A percentile compares a stretch with the other conserved stretches of the same genome.
phyloP scores from a whole-genome alignment of 2,329 filamentous ascomycete species.

The Talaromyces pinophilus region DNA sequence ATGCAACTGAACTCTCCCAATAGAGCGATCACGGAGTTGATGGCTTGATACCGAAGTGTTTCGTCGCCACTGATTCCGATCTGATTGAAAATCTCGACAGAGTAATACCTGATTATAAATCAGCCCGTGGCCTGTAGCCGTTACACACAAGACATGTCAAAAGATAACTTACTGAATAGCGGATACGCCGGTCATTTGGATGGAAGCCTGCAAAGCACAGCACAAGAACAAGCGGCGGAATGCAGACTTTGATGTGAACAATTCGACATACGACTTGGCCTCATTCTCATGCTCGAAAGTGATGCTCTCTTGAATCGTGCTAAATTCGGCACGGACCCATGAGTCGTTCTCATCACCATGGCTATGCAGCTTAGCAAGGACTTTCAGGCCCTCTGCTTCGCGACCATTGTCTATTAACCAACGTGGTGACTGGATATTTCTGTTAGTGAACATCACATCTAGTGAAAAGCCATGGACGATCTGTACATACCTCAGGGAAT shows the following conservation, averaged over 20 bases:
- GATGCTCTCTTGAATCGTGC: constrained; percentile 69
- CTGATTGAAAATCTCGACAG: constrained; percentile 64
- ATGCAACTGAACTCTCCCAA: constrained; percentile 70
- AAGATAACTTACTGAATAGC: constrained; percentile 60
- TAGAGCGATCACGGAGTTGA: constrained; percentile 70
- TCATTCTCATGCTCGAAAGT: constrained; percentile 66
- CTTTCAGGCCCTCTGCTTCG: constrained; percentile 64
- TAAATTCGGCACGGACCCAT: constrained; percentile 72
- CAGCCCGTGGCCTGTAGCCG: not conserved
- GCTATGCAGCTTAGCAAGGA: constrained; percentile 69
- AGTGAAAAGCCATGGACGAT: constrained; percentile 23
- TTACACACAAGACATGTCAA: not conserved
- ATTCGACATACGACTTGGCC: constrained; percentile 69
- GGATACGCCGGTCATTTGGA: constrained; percentile 75
- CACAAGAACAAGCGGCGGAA: constrained; percentile 73
- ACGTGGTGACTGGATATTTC: constrained; percentile 53
- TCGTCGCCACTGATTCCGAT: constrained; percentile 67
- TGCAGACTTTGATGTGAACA: constrained; percentile 65
- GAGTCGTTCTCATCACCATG: constrained; percentile 65
- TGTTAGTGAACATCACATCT: constrained; percentile 16
- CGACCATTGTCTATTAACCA: constrained; percentile 75
- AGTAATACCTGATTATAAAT: constrained; percentile 59
- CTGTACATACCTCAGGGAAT: constrained; percentile 62
- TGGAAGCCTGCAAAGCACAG: constrained; percentile 66
- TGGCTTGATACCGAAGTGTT: constrained; percentile 73